Percentiles rank a stretch among this genome's conserved stretches.
Conservation (phyloP, 345 rosid species). For the Syzygium jambos region DNA sequence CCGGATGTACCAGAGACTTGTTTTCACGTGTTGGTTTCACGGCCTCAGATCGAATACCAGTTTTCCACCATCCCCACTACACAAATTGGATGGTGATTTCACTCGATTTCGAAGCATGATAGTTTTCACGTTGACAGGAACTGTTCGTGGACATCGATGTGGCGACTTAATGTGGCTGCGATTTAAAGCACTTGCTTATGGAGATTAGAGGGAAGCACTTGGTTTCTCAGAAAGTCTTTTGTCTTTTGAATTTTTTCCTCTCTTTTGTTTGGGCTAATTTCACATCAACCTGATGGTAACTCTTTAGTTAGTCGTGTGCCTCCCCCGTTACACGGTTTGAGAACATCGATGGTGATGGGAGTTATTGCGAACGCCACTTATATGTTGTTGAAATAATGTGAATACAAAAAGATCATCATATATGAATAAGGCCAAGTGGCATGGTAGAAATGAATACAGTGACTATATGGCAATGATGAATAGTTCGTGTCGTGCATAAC, state of each 20-base stretch:
- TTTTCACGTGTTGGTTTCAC: neutral
- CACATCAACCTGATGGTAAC: neutral
- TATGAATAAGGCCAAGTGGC: neutral
- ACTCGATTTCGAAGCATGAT: neutral
- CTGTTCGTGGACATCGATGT: neutral
- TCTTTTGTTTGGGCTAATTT: neutral
- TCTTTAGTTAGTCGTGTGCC: neutral
- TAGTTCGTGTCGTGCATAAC: neutral
- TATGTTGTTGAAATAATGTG: neutral
- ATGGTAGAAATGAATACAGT: neutral
- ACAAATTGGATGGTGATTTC: neutral
- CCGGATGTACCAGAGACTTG: neutral
- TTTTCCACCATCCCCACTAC: neutral
- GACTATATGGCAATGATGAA: neutral
- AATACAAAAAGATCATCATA: neutral
- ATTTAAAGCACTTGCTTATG: neutral
- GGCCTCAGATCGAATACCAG: neutral
- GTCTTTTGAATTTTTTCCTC: neutral
- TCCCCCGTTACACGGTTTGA: neutral
- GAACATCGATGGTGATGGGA: neutral
- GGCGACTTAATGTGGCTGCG: neutral
- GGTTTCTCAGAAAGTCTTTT: neutral
- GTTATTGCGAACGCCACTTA: neutral
- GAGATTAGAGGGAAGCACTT: neutral
- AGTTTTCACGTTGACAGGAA: neutral